These are phyloP conservation scores for Parasitella parasitica DNA, from an alignment of 371 early-diverging fungal genomes.

Conservation along the genomic window DNA sequence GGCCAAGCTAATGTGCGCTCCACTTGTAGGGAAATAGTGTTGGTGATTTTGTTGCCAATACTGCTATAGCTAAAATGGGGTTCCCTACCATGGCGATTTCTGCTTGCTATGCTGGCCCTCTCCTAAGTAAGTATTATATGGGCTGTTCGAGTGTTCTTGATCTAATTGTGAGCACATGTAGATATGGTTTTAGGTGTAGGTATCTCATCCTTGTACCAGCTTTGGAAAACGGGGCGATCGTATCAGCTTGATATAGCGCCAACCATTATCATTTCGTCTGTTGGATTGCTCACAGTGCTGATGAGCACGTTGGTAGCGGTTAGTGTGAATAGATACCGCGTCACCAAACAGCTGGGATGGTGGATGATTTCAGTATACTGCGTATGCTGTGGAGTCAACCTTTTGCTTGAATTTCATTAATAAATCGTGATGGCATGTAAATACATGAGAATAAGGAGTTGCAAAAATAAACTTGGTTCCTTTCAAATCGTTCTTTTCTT, in stretches of 20 bases:
- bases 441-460: neutral
- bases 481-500: neutral
- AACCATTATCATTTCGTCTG: conserved; percentile 54
- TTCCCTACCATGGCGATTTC: conserved; percentile 84
- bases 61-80: conserved; percentile 83
- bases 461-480: neutral
- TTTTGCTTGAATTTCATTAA: conserved; percentile 46
- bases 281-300: conserved; percentile 49
- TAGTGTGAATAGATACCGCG: conserved; percentile 43
- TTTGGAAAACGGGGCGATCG: conserved; percentile 36
- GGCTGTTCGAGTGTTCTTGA: neutral
- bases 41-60: conserved; percentile 83
- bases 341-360: conserved; percentile 48
- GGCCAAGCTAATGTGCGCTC: too few relatives aligned
- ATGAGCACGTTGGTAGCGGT: conserved; percentile 57
- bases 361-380: conserved; percentile 55
- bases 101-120: conserved; percentile 85
- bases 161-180: conserved; percentile 22
- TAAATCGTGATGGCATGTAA: neutral
- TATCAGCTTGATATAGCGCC: conserved; percentile 54
- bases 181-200: conserved; percentile 81
- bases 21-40: conserved; percentile 76
- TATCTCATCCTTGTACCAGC: conserved; percentile 60
- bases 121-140: conserved; percentile 52
- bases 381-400: conserved; percentile 44